phyloP scores from a whole-genome alignment of 2,329 filamentous ascomycete species.

The Colletotrichum sp. region DNA sequence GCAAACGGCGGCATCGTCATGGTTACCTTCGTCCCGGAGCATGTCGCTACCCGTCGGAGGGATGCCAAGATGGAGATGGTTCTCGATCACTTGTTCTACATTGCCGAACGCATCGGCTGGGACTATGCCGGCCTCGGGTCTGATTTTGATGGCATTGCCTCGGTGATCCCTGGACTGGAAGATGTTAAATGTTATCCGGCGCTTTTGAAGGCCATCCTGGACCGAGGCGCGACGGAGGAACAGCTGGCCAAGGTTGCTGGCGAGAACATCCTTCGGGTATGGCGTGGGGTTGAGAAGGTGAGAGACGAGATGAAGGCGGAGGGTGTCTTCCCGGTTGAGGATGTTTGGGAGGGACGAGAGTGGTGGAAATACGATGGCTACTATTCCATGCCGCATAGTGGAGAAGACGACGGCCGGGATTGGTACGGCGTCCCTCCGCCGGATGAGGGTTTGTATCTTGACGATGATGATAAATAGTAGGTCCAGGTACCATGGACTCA shows the following conservation, averaged over 20 bases:
- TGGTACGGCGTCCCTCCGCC: conserved; percentile 28
- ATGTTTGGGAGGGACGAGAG: conserved; percentile 34
- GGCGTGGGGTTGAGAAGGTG: conserved; percentile 26
- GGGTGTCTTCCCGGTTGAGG: conserved; percentile 34
- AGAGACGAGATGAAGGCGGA: conserved; percentile 32
- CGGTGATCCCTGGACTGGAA: conserved; percentile 27
- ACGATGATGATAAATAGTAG: background rate
- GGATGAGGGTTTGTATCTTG: conserved; percentile 6
- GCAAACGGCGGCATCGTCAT: conserved; percentile 43
- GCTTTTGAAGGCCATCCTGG: conserved; percentile 35
- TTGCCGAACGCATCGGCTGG: conserved; percentile 33
- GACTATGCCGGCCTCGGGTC: conserved; percentile 41
- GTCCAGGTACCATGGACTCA: background rate
- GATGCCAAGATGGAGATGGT: conserved; percentile 31
- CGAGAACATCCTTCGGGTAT: conserved; percentile 40
- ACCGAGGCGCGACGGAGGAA: conserved; percentile 40
- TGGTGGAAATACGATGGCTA: conserved; percentile 37
- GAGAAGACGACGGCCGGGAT: conserved; percentile 28
- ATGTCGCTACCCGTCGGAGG: conserved; percentile 23
- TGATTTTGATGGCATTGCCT: conserved; percentile 38
- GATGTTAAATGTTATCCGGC: conserved; percentile 32
- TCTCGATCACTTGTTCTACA: conserved; percentile 34
- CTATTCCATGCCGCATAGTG: conserved; percentile 35
- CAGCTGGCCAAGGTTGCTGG: conserved; percentile 39
- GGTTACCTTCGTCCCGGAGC: conserved; percentile 37